These are phyloP conservation scores for Heritiera fomes DNA, from an alignment of 345 rosid genomes.

Conservation along the genomic window DNA sequence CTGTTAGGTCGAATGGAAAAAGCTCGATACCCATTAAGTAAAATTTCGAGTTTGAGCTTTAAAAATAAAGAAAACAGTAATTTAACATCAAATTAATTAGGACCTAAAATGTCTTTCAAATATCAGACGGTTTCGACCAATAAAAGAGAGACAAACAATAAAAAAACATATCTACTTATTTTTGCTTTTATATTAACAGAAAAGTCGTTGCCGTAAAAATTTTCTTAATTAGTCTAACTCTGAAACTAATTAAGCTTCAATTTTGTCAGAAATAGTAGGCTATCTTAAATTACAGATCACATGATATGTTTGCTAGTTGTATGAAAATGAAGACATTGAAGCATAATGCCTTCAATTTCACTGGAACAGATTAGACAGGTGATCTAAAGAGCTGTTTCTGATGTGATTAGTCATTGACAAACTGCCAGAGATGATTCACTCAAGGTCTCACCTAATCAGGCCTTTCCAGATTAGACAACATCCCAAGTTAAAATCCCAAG, in stretches of 20 bases:
- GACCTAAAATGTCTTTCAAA: no score
- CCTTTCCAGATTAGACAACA: background rate
- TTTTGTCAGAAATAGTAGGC: constrained; percentile 2
- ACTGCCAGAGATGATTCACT: background rate
- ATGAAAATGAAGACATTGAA: constrained; percentile 6
- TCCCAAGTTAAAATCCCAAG: no score
- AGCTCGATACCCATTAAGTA: no score
- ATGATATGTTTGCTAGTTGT: background rate
- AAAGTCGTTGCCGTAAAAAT: no score
- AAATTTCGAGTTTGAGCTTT: no score
- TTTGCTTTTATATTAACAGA: no score
- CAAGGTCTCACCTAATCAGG: background rate
- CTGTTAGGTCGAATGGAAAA: no score
- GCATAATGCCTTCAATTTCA: background rate
- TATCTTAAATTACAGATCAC: background rate
- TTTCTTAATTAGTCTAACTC: background rate
- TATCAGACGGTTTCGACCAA: no score
- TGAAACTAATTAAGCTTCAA: background rate
- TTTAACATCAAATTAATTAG: no score
- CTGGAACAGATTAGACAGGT: background rate
- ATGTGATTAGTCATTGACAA: constrained; percentile 2
- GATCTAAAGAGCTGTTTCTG: background rate
- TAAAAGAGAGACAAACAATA: no score
- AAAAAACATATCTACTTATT: no score
- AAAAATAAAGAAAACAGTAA: no score